Evolutionary conservation across 139 green algal species (phyloP), one percentile per base, ranked within the genome.

Genomic region (Nannochloris sp.): DNA sequence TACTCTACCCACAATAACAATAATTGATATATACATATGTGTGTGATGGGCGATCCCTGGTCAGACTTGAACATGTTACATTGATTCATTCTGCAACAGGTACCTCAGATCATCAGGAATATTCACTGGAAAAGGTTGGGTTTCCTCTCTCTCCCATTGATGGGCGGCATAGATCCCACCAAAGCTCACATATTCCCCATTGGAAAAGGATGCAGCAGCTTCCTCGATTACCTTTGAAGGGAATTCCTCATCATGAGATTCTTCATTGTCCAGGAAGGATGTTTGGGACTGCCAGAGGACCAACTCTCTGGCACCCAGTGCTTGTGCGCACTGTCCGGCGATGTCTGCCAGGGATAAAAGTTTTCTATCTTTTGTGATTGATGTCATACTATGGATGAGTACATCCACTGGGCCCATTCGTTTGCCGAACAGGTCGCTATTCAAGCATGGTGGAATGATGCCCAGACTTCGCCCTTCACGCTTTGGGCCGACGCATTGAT

Each of bases 251-350:
- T 76, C 70, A 4, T 30, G 2, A 16, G 37, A 31, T 11, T 68
- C 43, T 14, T 57, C 4, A 11, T 30, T 44, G 1, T 59, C 44
- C 28, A 63, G 4, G 20, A 64, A 68, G 4, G 33, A 36, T 4
- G 56, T 48, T 20, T 31, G 48, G 11, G 45, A 65, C 63, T 76
- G 70, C 63, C 64, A 76, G 50, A 76, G 50, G 36, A 72, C 58
- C 25, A 76, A 46, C 26, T 76, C 70, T 44, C 26, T 17, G 2
- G 56, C 55, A 1, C 26, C 20, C 25, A 72, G 26, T 10, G 25
- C 23, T 2, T 45, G 46, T 14, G 70, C 70, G 1, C 49, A 56
- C 17, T 62, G 56, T 2, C 70, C 70, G 0, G 63, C 70, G n/a
- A 30, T 51, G 43, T 20, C 40, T 3, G 30, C 69, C 16, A 56